These are phyloP conservation scores for Cryphonectria carpinicola DNA, from an alignment of 2,329 filamentous ascomycete species.

Conservation along the genomic window DNA sequence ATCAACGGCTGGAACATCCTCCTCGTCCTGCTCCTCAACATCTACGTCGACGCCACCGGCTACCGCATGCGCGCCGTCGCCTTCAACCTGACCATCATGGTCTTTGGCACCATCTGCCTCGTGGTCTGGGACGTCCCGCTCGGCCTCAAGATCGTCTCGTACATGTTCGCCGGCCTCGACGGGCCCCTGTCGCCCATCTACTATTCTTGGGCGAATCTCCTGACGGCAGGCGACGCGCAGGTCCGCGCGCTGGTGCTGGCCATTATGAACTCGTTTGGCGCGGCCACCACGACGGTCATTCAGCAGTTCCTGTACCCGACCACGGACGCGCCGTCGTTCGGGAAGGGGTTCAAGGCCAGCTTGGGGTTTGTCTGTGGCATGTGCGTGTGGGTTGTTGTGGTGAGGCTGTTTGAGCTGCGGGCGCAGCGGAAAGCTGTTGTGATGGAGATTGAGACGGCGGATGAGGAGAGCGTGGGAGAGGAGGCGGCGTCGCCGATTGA, in stretches of 20 bases:
- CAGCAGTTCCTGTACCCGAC: slow-evolving; percentile 41
- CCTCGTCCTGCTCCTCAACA: slow-evolving; percentile 34
- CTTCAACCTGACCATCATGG: slow-evolving; percentile 37
- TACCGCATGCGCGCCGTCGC: slow-evolving; percentile 38
- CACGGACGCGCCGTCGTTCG: slow-evolving; percentile 38
- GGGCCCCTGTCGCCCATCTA: slow-evolving; percentile 42
- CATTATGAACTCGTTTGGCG: slow-evolving; percentile 42
- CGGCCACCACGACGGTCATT: slow-evolving; percentile 38
- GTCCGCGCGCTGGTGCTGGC: slow-evolving; percentile 41
- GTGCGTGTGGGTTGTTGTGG: slow-evolving; percentile 21
- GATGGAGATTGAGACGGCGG: background rate
- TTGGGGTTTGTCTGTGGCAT: slow-evolving; percentile 30
- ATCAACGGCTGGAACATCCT: slow-evolving; percentile 39
- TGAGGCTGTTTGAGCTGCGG: slow-evolving; percentile 15
- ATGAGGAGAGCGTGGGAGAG: slow-evolving; percentile 8
- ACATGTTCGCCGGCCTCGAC: slow-evolving; percentile 41
- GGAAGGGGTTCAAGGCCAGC: slow-evolving; percentile 37
- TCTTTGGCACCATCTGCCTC: slow-evolving; percentile 39
- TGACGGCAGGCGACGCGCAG: slow-evolving; percentile 40
- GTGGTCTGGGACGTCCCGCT: slow-evolving; percentile 39
- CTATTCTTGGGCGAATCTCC: slow-evolving; percentile 42
- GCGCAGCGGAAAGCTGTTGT: background rate
- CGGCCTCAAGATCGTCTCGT: slow-evolving; percentile 40
- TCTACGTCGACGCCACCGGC: slow-evolving; percentile 39
- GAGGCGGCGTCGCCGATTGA: background rate